These are phyloP conservation scores for Citeromyces siamensis DNA, from an alignment of 1,139 yeast species.

Conservation along the genomic window DNA sequence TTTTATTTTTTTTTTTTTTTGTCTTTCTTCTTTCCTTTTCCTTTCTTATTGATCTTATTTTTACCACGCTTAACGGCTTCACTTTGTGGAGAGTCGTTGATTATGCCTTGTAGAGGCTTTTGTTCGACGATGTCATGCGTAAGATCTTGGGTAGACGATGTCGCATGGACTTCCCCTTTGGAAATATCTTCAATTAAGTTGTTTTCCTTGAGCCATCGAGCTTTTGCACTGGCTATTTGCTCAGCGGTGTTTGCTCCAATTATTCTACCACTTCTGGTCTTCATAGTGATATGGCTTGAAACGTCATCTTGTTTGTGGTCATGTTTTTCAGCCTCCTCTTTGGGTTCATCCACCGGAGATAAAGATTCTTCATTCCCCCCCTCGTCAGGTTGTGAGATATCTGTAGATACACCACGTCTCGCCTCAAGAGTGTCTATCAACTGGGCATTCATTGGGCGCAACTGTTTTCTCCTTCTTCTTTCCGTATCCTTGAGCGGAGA, in stretches of 20 bases:
- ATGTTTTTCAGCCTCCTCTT: background rate
- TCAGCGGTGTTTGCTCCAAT: slow-evolving; percentile 14
- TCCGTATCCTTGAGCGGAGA: background rate
- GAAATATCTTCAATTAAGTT: slow-evolving; percentile 7
- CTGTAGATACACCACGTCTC: background rate
- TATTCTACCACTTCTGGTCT: slow-evolving; percentile 17
- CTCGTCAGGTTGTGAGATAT: too few species aligned
- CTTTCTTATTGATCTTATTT: background rate
- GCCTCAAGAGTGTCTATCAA: background rate
- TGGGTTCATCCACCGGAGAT: background rate
- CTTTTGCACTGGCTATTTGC: slow-evolving; percentile 9
- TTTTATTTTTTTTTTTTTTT: background rate
- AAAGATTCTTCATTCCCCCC: too few species aligned
- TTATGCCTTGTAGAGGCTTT: slow-evolving; percentile 2
- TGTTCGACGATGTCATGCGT: slow-evolving; percentile 7
- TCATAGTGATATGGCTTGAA: slow-evolving; percentile 16
- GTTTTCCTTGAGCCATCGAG: slow-evolving; percentile 7
- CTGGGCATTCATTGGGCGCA: background rate
- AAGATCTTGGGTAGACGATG: slow-evolving; percentile 3
- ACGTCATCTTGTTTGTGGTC: too few species aligned
- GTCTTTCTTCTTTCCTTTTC: background rate
- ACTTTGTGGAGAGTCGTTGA: too few species aligned
- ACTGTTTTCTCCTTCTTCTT: background rate
- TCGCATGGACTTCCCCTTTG: slow-evolving; percentile 6
- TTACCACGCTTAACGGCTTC: too few species aligned